Conservation (phyloP, 345 rosid species). For the Arabidopsis arenosa region DNA sequence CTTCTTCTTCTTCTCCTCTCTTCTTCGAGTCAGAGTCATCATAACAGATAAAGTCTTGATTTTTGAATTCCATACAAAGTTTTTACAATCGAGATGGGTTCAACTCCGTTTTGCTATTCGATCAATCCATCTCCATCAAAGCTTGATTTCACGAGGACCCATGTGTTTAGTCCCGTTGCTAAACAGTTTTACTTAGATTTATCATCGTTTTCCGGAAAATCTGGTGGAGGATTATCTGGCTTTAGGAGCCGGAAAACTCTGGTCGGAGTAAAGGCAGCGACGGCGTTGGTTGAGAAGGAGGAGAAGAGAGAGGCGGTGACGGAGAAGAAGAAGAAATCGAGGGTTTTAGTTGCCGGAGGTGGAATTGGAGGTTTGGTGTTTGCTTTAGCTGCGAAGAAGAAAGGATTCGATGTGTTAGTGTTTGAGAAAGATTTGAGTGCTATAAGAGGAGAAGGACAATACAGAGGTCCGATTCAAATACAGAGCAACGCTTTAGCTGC, state of each 20-base stretch:
- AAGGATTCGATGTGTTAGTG: constrained; percentile 85
- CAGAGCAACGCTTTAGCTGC: constrained; percentile 98
- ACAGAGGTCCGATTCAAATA: constrained; percentile 94
- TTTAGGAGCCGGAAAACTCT: constrained; percentile 35
- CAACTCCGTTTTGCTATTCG: constrained; percentile 60
- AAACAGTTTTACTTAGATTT: constrained; percentile 51
- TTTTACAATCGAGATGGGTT: constrained; percentile 48
- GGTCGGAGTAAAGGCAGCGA: constrained; percentile 53
- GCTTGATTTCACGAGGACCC: constrained; percentile 58
- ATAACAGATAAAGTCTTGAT: not conserved
- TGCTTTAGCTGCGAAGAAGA: constrained; percentile 87
- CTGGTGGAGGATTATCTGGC: constrained; percentile 39
- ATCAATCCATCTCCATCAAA: constrained; percentile 54
- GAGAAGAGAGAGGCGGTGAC: not conserved
- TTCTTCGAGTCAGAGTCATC: constrained; percentile 2
- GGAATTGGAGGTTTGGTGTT: constrained; percentile 92
- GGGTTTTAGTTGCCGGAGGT: constrained; percentile 85
- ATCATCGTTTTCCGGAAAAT: constrained; percentile 44
- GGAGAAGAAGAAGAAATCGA: constrained; percentile 60
- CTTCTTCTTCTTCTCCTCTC: constrained; percentile 21
- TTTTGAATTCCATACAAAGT: not conserved
- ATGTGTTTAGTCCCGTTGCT: constrained; percentile 46
- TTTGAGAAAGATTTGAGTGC: constrained; percentile 94
- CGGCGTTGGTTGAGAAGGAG: constrained; percentile 28
- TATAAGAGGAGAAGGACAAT: constrained; percentile 93